Base-by-base conservation (phyloP, 2,329 filamentous ascomycete species). In the Xylariales sp. region DNA sequence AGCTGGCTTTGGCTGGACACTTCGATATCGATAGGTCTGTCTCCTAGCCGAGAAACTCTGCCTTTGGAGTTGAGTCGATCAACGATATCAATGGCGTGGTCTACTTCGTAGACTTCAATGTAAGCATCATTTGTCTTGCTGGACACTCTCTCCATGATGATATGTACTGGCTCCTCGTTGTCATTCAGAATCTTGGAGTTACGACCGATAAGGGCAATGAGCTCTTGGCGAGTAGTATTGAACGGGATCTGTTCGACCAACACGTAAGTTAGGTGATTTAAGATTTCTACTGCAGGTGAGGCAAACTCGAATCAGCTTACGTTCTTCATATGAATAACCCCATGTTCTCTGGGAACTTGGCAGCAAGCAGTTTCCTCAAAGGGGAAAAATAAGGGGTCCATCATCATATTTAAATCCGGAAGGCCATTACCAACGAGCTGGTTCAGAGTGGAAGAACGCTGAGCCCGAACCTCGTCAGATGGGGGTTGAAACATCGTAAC, bases 11-110 rank as follows among this genome's bases (percentile, higher is more conserved):
- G 75, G 45, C 69, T 74, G 1, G 77, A 76, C 2, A 82, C 52
- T 44, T 74, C 67, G 7, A 83, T 57, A 2, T 77, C 72, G 17
- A 83, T 68, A 13, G 70, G 65, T 2, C 80, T 75, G 32, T 74
- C 69, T 1, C 78, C 78, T 5, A 85, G 63, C 19, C 73, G 73
- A 30, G 62, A 61, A 17, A 61, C 54, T 4, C 73, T 67, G 4
- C 48, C 47, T 6, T 33, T 40, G 2, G 42, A 34, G 2, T 40
- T 29, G 40, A 74, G 68, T 23, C 66, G 65, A 19, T 72, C 65
- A 1, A 81, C 72, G 2, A 72, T 69, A 33, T 63, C 66, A 39
- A 73, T 60, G 4, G 79, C 78, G 40, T 78, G 76, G 5, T 69
- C 56, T 5, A 72, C 58, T 21, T 51, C 61, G 5, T 59, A 43